phyloP scores from a whole-genome alignment of 2,329 filamentous ascomycete genomes.

The Helminthosporium solani region DNA sequence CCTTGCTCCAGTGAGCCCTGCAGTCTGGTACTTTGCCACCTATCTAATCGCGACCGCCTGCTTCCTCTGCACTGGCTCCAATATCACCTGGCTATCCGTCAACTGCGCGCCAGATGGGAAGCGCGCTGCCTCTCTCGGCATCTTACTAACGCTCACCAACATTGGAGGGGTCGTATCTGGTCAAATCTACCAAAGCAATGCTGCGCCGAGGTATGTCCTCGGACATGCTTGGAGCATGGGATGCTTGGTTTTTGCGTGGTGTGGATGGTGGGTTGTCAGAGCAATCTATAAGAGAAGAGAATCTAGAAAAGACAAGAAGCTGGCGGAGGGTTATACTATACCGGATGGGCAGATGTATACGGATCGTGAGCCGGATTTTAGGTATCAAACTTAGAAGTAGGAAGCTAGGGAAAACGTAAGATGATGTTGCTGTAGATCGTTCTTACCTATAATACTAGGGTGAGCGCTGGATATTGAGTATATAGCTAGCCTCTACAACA shows the following conservation, averaged over 20 bases:
- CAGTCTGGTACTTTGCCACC: constrained; percentile 34
- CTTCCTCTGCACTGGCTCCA: constrained; percentile 36
- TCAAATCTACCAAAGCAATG: constrained; percentile 34
- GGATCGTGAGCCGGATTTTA: constrained; percentile 33
- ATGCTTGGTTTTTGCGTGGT: constrained; percentile 40
- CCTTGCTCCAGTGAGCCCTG: constrained; percentile 25
- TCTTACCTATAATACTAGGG: too few species aligned
- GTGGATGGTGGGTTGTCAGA: constrained; percentile 41
- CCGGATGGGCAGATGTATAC: constrained; percentile 23
- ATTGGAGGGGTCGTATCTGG: constrained; percentile 37
- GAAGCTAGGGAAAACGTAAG: background rate
- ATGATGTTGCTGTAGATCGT: too few species aligned
- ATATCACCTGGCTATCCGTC: constrained; percentile 36
- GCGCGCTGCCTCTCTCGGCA: constrained; percentile 34
- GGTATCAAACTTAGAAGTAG: constrained; percentile 24
- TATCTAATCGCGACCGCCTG: constrained; percentile 37
- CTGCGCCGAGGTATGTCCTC: constrained; percentile 27
- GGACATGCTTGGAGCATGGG: constrained; percentile 43
- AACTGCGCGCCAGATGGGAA: constrained; percentile 38
- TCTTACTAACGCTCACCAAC: constrained; percentile 35
- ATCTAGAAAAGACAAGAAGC: constrained; percentile 29
- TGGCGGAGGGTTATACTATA: constrained; percentile 22
- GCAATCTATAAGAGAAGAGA: constrained; percentile 37
- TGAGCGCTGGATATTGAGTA: too few species aligned
- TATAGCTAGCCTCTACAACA: too few species aligned